Conservation (phyloP, 257 asterid genomes). For the Handroanthus guayacan region DNA sequence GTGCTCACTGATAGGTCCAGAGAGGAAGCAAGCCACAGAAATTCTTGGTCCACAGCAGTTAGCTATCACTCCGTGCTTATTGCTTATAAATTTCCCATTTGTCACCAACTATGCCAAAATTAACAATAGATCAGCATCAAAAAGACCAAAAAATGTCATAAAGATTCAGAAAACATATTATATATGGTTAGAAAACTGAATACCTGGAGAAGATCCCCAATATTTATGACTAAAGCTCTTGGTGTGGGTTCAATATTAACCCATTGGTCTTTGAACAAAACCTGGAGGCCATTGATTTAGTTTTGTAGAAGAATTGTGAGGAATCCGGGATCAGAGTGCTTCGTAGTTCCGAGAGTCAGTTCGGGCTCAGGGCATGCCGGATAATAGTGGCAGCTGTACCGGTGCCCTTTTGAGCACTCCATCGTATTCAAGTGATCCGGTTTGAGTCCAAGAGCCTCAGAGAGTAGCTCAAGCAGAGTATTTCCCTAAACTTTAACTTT, state of each 20-base stretch:
- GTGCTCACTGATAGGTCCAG: no score
- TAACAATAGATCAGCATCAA: no score
- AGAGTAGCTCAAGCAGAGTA: conserved; percentile 31
- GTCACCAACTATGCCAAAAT: no score
- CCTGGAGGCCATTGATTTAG: conserved; percentile 42
- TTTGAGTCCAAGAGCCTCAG: conserved; percentile 49
- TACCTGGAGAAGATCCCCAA: no score
- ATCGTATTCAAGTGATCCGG: conserved; percentile 33
- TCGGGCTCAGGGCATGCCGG: conserved; percentile 59
- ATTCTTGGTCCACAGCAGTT: conserved; percentile 25
- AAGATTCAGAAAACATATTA: no score
- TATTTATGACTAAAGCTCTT: not conserved
- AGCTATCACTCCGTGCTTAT: no score
- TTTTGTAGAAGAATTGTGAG: conserved; percentile 53
- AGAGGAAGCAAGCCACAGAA: no score
- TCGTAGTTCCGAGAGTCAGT: conserved; percentile 42
- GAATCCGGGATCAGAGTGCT: conserved; percentile 53
- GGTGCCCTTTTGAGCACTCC: conserved; percentile 43
- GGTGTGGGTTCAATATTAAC: conserved; percentile 42
- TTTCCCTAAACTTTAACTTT: conserved; percentile 30
- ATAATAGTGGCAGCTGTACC: conserved; percentile 42
- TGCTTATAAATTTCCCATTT: no score
- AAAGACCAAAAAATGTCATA: no score
- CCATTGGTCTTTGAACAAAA: conserved; percentile 45
- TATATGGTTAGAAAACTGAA: no score